Conservation (phyloP, 345 rosid genomes). For the Linum tenue region DNA sequence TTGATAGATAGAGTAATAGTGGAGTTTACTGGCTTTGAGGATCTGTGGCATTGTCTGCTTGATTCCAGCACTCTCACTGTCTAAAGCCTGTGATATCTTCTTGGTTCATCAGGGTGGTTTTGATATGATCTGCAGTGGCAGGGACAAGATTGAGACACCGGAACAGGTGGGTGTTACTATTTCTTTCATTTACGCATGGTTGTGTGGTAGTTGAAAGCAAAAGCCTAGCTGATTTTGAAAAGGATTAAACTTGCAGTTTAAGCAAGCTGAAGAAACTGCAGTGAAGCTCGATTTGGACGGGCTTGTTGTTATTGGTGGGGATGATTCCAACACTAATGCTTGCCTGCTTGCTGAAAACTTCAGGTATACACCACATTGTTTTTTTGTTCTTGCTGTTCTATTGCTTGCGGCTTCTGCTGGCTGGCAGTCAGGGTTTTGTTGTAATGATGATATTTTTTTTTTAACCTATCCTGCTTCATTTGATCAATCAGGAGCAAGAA, state of each 20-base stretch:
- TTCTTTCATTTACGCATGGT: neutral
- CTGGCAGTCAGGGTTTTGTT: neutral
- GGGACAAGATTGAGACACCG: constrained; percentile 98
- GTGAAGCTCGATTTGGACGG: constrained; percentile 87
- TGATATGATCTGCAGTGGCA: constrained; percentile 98
- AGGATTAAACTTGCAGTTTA: constrained; percentile 47
- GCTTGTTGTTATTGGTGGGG: constrained; percentile 90
- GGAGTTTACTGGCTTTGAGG: no score
- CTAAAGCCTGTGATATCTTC: neutral
- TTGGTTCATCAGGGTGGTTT: constrained; percentile 70
- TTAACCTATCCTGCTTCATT: neutral
- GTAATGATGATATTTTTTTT: neutral
- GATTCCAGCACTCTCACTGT: neutral
- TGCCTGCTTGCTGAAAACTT: constrained; percentile 95
- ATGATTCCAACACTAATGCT: constrained; percentile 96
- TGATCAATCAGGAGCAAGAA: constrained; percentile 54
- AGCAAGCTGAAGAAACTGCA: constrained; percentile 96
- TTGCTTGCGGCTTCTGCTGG: neutral
- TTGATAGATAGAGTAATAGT: neutral
- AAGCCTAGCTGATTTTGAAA: constrained; percentile 4
- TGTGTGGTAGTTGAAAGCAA: neutral
- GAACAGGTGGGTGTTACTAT: constrained; percentile 52
- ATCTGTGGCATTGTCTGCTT: neutral
- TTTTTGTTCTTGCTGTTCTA: neutral
- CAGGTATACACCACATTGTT: constrained; percentile 31